Conservation (phyloP, 1,284 basidiomycete species). For the Cryptococcus hybrid region DNA sequence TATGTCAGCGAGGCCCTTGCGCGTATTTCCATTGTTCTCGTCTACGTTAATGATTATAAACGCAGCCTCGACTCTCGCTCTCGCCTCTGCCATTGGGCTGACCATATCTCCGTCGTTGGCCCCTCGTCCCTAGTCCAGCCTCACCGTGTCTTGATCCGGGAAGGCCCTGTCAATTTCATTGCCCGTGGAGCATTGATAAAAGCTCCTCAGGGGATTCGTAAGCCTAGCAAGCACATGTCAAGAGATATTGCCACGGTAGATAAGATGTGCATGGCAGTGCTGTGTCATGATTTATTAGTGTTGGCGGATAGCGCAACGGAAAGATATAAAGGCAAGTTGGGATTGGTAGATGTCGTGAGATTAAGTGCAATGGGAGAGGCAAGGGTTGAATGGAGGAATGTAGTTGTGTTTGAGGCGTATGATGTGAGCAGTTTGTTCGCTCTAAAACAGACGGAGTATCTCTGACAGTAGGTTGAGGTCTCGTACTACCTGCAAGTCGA, state of each 20-base stretch:
- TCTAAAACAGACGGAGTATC: neutral
- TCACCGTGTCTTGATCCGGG: conserved; percentile 88
- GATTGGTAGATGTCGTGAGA: neutral
- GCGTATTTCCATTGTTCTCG: conserved; percentile 81
- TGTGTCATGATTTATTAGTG: conserved; percentile 2
- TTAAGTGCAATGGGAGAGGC: conserved; percentile 3
- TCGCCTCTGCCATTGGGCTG: conserved; percentile 85
- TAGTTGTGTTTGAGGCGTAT: conserved; percentile 1
- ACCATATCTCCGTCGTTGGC: conserved; percentile 82
- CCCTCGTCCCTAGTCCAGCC: conserved; percentile 95
- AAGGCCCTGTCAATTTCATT: conserved; percentile 75
- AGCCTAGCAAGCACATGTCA: neutral
- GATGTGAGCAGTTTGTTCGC: neutral
- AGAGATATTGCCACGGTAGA: neutral
- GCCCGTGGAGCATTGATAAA: neutral
- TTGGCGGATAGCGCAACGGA: neutral
- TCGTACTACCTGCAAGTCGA: conserved; percentile 1
- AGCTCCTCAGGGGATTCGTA: neutral
- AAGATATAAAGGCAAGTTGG: neutral
- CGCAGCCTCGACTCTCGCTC: conserved; percentile 85
- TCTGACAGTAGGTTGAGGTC: neutral
- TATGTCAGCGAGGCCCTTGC: conserved; percentile 77
- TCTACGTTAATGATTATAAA: conserved; percentile 95
- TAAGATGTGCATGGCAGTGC: neutral
- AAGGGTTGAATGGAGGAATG: neutral